Percentiles rank a stretch among this genome's conserved stretches.
Conservation (phyloP, 805 yeast genomes). For the Ogataea ramenticola region DNA sequence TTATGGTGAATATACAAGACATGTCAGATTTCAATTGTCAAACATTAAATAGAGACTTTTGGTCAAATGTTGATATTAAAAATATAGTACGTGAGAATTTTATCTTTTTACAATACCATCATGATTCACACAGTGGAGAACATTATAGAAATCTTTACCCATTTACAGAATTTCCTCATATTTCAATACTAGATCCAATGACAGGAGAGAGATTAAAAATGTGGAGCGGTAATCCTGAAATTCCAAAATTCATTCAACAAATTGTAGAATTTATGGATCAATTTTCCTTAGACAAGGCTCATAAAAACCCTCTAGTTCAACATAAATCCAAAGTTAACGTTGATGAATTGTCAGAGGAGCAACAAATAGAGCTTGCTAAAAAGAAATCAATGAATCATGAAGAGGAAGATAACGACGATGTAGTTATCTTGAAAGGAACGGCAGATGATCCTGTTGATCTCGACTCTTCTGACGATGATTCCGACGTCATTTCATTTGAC, state of each 20-base stretch:
- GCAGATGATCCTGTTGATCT: slow-evolving; percentile 16
- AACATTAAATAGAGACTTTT: slow-evolving; percentile 84
- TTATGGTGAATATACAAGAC: slow-evolving; percentile 84
- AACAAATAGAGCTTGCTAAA: slow-evolving; percentile 73
- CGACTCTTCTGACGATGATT: slow-evolving; percentile 10
- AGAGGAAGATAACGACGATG: slow-evolving; percentile 23
- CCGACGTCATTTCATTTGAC: slow-evolving; percentile 6
- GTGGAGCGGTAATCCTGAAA: slow-evolving; percentile 69
- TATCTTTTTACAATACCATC: slow-evolving; percentile 78
- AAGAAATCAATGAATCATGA: slow-evolving; percentile 45
- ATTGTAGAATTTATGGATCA: slow-evolving; percentile 59
- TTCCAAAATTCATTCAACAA: slow-evolving; percentile 55
- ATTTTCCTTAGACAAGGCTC: slow-evolving; percentile 58
- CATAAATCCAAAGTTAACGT: slow-evolving; percentile 59
- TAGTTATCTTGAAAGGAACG: slow-evolving; percentile 14
- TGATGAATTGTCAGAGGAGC: slow-evolving; percentile 67
- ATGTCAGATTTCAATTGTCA: slow-evolving; percentile 81
- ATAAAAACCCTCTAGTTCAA: slow-evolving; percentile 57
- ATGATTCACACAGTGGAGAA: slow-evolving; percentile 68
- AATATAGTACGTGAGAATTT: slow-evolving; percentile 59
- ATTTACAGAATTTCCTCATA: slow-evolving; percentile 69
- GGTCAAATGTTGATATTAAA: slow-evolving; percentile 69
- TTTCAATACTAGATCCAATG: slow-evolving; percentile 87
- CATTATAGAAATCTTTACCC: slow-evolving; percentile 69
- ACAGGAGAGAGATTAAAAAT: slow-evolving; percentile 83